These are phyloP conservation scores for Apiotrichum montevideense DNA, from an alignment of 1,284 basidiomycete species.

Conservation along the genomic window DNA sequence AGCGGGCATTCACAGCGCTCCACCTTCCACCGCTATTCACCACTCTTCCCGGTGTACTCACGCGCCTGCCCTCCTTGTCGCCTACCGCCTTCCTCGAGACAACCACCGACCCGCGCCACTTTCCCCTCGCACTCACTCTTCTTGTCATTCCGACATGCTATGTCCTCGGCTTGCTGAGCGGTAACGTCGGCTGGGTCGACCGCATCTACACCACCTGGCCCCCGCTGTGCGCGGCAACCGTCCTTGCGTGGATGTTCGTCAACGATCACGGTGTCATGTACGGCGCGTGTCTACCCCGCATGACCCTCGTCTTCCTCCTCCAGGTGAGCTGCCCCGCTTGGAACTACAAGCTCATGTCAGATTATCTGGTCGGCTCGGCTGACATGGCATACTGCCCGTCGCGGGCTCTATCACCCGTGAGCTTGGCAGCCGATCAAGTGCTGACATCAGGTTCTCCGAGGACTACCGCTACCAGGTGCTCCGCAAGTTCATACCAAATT, in stretches of 20 bases:
- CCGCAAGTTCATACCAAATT: constrained; percentile 59
- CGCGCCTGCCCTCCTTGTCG: constrained; percentile 17
- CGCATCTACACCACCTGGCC: constrained; percentile 68
- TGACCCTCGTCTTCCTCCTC: constrained; percentile 62
- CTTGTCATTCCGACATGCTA: constrained; percentile 30
- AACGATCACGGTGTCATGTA: constrained; percentile 57
- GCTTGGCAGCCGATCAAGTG: constrained; percentile 3
- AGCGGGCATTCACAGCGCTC: neutral
- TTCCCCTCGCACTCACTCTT: constrained; percentile 24
- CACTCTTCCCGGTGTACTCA: constrained; percentile 18
- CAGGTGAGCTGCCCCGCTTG: constrained; percentile 49
- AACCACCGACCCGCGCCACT: constrained; percentile 29
- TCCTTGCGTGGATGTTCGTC: constrained; percentile 52
- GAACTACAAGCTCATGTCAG: constrained; percentile 30
- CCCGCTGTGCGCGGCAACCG: constrained; percentile 68
- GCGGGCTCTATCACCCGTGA: constrained; percentile 65
- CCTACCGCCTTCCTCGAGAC: constrained; percentile 19
- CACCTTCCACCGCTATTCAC: constrained; percentile 7
- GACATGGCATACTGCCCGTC: constrained; percentile 73
- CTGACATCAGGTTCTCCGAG: constrained; percentile 51
- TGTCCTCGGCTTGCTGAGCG: constrained; percentile 52
- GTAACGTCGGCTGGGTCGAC: constrained; percentile 75
- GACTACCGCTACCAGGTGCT: constrained; percentile 88
- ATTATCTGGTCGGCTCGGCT: constrained; percentile 62
- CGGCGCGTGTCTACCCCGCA: constrained; percentile 55